A percentile compares a stretch with the other conserved stretches of the same genome.
Conservation (phyloP, 202 grass and related monocot genomes). For the Bolboschoenoplectus hybrid region DNA sequence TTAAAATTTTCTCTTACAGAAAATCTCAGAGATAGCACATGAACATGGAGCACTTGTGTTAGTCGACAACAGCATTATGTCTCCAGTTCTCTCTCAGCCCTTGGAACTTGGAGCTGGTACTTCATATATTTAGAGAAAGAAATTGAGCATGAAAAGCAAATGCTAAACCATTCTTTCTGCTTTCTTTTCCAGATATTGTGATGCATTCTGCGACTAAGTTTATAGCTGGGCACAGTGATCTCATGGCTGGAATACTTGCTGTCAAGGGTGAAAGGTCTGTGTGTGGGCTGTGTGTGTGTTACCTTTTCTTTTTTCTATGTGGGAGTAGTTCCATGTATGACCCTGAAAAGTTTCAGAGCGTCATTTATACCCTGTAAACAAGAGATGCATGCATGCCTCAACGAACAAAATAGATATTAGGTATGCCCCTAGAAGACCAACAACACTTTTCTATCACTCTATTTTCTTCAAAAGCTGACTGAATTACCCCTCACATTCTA, state of each 20-base stretch:
- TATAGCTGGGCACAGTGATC: slow-evolving; percentile 95
- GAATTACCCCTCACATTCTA: neutral
- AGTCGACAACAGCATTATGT: slow-evolving; percentile 98
- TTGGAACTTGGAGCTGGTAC: slow-evolving; percentile 93
- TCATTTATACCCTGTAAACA: slow-evolving; percentile 16
- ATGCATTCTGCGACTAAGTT: slow-evolving; percentile 99
- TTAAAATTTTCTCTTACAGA: slow-evolving; percentile 53
- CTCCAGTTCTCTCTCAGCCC: slow-evolving; percentile 87
- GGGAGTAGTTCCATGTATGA: neutral
- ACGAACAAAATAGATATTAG: neutral
- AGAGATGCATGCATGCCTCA: neutral
- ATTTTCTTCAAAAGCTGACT: neutral
- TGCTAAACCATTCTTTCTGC: slow-evolving; percentile 21
- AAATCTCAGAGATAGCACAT: slow-evolving; percentile 93
- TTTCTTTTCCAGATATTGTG: slow-evolving; percentile 80
- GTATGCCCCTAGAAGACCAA: neutral
- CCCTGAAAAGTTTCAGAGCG: neutral
- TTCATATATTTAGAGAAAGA: neutral
- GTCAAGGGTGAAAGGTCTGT: slow-evolving; percentile 85
- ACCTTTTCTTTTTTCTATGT: neutral
- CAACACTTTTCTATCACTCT: neutral
- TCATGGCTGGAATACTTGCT: slow-evolving; percentile 98
- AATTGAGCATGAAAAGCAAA: neutral
- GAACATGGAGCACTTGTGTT: slow-evolving; percentile 74
- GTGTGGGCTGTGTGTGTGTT: neutral